Percentiles rank a stretch among this genome's conserved stretches.
These are phyloP conservation scores for Verticillium isaacii DNA, from an alignment of 2,329 filamentous ascomycete genomes.

Conservation along the genomic window DNA sequence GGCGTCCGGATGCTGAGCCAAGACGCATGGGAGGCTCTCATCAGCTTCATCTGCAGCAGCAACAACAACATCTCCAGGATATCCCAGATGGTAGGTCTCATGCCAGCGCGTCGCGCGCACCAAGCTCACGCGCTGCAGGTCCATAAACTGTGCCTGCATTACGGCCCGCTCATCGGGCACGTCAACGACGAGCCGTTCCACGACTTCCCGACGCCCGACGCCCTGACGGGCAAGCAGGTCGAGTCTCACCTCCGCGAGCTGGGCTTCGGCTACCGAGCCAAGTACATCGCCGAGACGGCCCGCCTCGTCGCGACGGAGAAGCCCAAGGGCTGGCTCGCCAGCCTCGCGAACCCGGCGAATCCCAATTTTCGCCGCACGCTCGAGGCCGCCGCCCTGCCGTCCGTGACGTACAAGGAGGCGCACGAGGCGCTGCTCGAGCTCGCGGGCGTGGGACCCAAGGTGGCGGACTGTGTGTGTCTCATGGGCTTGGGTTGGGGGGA, in stretches of 20 bases:
- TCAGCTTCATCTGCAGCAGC: constrained; percentile 96
- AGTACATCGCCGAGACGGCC: constrained; percentile 86
- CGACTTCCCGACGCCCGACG: constrained; percentile 77
- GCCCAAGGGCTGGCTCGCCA: constrained; percentile 70
- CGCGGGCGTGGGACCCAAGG: constrained; percentile 91
- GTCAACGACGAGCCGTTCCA: constrained; percentile 70
- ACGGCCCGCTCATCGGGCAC: constrained; percentile 70
- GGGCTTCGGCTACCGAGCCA: constrained; percentile 92
- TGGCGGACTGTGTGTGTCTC: constrained; percentile 91
- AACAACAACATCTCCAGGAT: constrained; percentile 98
- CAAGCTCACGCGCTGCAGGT: constrained; percentile 38
- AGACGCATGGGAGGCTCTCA: constrained; percentile 90
- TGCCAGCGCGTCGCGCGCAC: background rate
- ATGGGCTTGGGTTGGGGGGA: constrained; percentile 97
- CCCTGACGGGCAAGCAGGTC: constrained; percentile 68
- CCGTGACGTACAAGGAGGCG: constrained; percentile 68
- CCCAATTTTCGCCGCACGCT: constrained; percentile 46
- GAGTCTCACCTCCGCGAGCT: constrained; percentile 75
- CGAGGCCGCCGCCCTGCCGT: constrained; percentile 37
- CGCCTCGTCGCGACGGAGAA: constrained; percentile 63
- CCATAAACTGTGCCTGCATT: constrained; percentile 82
- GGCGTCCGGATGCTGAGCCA: constrained; percentile 91
- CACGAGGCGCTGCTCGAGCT: constrained; percentile 75
- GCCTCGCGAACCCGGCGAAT: constrained; percentile 71
- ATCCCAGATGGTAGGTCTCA: constrained; percentile 72